Evolutionary conservation across 75 land plant genomes (phyloP).

Genomic region (Sequoia sempervirens): DNA sequence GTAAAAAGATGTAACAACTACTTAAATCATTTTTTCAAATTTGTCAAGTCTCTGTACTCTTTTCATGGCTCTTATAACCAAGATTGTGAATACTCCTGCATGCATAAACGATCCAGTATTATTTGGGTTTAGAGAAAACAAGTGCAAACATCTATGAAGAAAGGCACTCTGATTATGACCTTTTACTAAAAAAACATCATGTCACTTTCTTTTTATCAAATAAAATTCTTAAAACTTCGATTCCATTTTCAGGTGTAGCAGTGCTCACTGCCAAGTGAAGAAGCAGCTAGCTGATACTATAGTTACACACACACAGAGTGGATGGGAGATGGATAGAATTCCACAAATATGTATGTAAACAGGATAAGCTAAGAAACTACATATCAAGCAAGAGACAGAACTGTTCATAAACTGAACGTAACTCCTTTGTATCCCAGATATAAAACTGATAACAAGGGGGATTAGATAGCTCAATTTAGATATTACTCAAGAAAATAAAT

Average conservation of each 20-base stretch:
- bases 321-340: background rate
- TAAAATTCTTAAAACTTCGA: background rate
- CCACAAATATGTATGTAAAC: background rate
- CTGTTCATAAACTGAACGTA: background rate
- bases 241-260: background rate
- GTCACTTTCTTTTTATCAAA: background rate
- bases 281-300: background rate
- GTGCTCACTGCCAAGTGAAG: background rate
- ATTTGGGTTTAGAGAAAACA: background rate
- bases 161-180: background rate
- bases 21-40: constrained; percentile 84
- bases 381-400: background rate
- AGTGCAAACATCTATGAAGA: background rate
- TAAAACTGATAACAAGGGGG: background rate
- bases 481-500: background rate
- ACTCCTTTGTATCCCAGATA: background rate
- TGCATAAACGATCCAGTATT: background rate
- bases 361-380: background rate
- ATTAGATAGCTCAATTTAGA: background rate
- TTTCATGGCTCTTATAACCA: constrained; percentile 58
- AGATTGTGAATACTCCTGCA: constrained; percentile 74
- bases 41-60: constrained; percentile 79
- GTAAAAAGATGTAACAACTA: background rate
- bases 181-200: background rate
- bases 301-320: background rate